Evolutionary conservation across 352 stramenopile species (phyloP).

Genomic region (Globisporangium lucens): DNA sequence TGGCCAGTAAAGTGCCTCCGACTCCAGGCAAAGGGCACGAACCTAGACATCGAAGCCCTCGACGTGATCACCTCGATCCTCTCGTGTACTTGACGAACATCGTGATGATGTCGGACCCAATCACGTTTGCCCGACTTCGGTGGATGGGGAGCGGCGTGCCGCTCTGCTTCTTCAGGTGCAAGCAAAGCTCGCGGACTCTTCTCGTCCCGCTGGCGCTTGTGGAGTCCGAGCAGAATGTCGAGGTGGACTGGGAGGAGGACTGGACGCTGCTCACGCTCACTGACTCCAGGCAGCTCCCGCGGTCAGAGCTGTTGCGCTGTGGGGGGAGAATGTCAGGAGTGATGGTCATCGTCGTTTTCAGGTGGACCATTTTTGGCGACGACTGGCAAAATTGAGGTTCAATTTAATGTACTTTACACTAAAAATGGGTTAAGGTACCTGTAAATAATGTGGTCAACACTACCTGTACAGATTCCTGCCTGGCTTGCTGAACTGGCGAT

Average conservation of each 20-base stretch:
- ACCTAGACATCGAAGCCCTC: too few relatives aligned
- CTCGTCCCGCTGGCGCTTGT: slow-evolving; percentile 3
- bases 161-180: background rate
- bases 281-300: background rate
- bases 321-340: background rate
- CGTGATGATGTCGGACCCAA: slow-evolving; percentile 6
- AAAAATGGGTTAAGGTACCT: background rate
- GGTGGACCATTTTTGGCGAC: background rate
- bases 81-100: slow-evolving; percentile 6
- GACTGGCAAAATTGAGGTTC: background rate
- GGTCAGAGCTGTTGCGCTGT: slow-evolving; percentile 3
- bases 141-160: background rate
- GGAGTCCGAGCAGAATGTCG: background rate
- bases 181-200: background rate
- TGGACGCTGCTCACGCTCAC: background rate
- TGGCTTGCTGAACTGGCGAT: slow-evolving; percentile 8
- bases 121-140: background rate
- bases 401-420: background rate
- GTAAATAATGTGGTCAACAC: background rate
- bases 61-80: background rate
- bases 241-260: background rate
- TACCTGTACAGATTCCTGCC: background rate
- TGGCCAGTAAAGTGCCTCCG: background rate
- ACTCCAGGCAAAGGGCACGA: background rate
- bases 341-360: background rate